Evolutionary conservation across 805 yeast species (phyloP).

Genomic region (Ogataea ganodermae): DNA sequence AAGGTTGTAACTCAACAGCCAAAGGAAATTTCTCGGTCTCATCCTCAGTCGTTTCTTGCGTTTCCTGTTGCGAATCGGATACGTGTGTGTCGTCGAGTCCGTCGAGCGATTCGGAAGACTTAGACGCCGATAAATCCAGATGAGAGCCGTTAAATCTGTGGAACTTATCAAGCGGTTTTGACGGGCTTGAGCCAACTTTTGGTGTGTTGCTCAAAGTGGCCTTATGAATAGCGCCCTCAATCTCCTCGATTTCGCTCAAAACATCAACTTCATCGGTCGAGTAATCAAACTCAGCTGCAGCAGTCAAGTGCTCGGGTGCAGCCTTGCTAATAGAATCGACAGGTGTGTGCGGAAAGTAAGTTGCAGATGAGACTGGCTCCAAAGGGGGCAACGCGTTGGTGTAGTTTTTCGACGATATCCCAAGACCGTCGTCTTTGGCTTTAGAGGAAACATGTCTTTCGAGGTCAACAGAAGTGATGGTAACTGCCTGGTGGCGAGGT

Average conservation of each 20-base stretch:
- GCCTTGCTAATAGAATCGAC: slow-evolving; percentile 26
- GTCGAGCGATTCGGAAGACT: neutral
- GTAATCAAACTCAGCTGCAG: slow-evolving; percentile 50
- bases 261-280: slow-evolving; percentile 24
- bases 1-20: slow-evolving; percentile 89
- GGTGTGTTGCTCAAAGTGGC: slow-evolving; percentile 1
- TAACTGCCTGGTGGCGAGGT: slow-evolving; percentile 14
- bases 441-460: slow-evolving; percentile 12
- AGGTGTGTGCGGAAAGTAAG: slow-evolving; percentile 68
- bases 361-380: slow-evolving; percentile 70
- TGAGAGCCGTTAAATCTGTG: neutral
- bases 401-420: slow-evolving; percentile 3
- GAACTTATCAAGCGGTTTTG: slow-evolving; percentile 1
- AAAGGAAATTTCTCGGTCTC: slow-evolving; percentile 54
- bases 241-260: slow-evolving; percentile 28
- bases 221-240: slow-evolving; percentile 26
- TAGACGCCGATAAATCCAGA: neutral
- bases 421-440: neutral
- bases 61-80: slow-evolving; percentile 2
- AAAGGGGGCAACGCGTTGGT: slow-evolving; percentile 30
- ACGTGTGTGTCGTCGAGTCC: neutral
- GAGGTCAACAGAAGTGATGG: slow-evolving; percentile 19
- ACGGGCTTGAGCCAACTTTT: neutral
- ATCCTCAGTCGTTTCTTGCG: neutral
- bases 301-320: slow-evolving; percentile 46